Base-by-base conservation (phyloP, 2,329 filamentous ascomycete genomes). In the Penicillium sp. region DNA sequence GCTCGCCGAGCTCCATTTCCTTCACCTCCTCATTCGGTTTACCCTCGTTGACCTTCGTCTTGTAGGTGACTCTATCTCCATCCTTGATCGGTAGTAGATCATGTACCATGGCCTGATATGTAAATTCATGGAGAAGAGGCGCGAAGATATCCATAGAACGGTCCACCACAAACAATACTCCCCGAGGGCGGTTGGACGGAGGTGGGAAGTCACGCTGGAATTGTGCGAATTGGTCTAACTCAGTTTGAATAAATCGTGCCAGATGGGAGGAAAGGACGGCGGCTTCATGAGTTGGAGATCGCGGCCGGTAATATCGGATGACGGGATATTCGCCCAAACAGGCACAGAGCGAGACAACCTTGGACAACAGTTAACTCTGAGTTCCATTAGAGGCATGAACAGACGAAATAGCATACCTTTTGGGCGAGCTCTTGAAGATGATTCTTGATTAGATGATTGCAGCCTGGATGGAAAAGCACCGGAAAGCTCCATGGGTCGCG, bases 51-150 rank as follows among this genome's bases (percentile, higher is more conserved):
- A 94, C 78, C 2, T 82, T 77, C 46, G 91, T 92, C 60, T 86
- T 87, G 68, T 92, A 99, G 0, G 87, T 90, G 9, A 95, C 82
- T 69, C 94, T 96, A 58, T 96, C 91, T 22, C 83, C 87, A 48
- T 97, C 94, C 63, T 88, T 86, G 66, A 99, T 90, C 0, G 88
- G 88, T 27, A 99, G 76, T 8, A 99, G 77, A 68, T 99, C 94
- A 70, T 96, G 90, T 3, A 90, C 92, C 92, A 99, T 97, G 45
- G 94, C 91, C 72, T 99, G 94, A 69, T 97, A 99, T 11, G 94
- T 96, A 69, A 99, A 96, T 66, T 99, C 94, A 73, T 99, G 94
- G 4, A 97, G 69, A 10, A 97, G 75, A 1, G 94, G 94, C 0
- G 92, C 86, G 74, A 88, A 84, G 3, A 96, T 74, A 69, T 99